A percentile compares a stretch with the other conserved stretches of the same genome.
Evolutionary conservation across 2,329 filamentous ascomycete genomes (phyloP).

Genomic region (Botryotinia narcissicola): DNA sequence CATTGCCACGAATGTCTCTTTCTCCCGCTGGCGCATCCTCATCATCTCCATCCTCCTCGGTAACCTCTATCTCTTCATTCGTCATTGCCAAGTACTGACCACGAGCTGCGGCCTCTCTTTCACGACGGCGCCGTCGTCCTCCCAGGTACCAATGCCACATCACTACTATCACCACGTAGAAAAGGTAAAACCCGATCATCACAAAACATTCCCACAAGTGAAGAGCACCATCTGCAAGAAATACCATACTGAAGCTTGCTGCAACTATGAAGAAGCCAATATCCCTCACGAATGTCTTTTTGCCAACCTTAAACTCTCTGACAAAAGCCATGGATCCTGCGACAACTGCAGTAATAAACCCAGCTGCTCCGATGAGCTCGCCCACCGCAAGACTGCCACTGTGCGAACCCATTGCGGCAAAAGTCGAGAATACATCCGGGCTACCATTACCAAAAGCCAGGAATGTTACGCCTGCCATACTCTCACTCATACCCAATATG

Average conservation of each 20-base stretch:
- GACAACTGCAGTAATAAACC: slow-evolving; percentile 95
- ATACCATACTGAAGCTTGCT: slow-evolving; percentile 80
- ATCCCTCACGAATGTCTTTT: slow-evolving; percentile 86
- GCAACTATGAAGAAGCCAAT: slow-evolving; percentile 89
- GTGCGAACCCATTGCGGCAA: slow-evolving; percentile 95
- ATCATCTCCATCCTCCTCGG: slow-evolving; percentile 63
- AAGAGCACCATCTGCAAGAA: slow-evolving; percentile 80
- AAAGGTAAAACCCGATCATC: slow-evolving; percentile 89
- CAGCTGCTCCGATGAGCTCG: slow-evolving; percentile 89
- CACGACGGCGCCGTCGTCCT: slow-evolving; percentile 56
- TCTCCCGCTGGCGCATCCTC: slow-evolving; percentile 47
- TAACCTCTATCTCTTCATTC: slow-evolving; percentile 52
- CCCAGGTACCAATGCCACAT: slow-evolving; percentile 86
- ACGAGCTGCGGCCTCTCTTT: slow-evolving; percentile 68
- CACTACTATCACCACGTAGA: slow-evolving; percentile 88
- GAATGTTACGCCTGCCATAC: slow-evolving; percentile 92
- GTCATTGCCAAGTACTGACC: slow-evolving; percentile 66
- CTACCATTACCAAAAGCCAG: slow-evolving; percentile 97
- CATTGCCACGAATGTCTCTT: slow-evolving; percentile 33
- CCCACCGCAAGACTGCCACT: slow-evolving; percentile 96
- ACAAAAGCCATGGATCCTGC: slow-evolving; percentile 96
- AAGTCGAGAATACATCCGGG: slow-evolving; percentile 97
- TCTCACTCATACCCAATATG: slow-evolving; percentile 90
- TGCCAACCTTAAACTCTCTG: slow-evolving; percentile 88
- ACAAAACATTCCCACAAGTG: slow-evolving; percentile 82